These are phyloP conservation scores for Podila clonocystis DNA, from an alignment of 192 early-diverging fungal species.

Conservation along the genomic window DNA sequence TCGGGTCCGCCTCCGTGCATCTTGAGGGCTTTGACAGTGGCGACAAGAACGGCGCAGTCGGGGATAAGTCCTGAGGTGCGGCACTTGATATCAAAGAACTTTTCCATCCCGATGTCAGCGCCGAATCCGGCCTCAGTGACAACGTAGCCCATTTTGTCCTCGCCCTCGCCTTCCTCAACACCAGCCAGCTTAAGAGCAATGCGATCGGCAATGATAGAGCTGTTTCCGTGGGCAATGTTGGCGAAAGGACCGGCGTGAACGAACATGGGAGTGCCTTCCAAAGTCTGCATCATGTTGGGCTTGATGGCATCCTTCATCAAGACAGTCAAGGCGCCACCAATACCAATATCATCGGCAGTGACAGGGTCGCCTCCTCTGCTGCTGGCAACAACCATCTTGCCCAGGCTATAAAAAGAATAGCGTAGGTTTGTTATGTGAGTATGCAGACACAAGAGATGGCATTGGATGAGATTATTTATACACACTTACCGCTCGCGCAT, in stretches of 20 bases:
- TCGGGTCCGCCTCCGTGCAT: constrained; percentile 99
- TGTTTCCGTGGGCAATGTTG: constrained; percentile 99
- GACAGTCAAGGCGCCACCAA: constrained; percentile 94
- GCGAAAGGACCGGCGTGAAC: constrained; percentile 99
- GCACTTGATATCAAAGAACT: constrained; percentile 99
- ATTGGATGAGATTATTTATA: too few species aligned
- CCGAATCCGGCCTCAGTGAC: constrained; percentile 99
- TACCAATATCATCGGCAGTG: constrained; percentile 96
- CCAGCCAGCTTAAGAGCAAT: constrained; percentile 96
- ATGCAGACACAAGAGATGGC: too few species aligned
- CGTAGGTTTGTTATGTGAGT: background rate
- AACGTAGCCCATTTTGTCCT: constrained; percentile 81
- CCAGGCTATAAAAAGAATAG: constrained; percentile 56
- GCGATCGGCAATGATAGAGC: constrained; percentile 93
- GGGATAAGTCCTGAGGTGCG: constrained; percentile 88
- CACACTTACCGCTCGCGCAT: constrained; percentile 80
- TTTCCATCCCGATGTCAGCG: constrained; percentile 99
- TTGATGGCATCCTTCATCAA: constrained; percentile 99
- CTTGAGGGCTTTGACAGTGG: constrained; percentile 94
- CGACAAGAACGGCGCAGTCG: constrained; percentile 91
- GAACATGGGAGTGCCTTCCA: constrained; percentile 99
- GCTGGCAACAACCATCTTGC: constrained; percentile 94
- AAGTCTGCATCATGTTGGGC: constrained; percentile 98
- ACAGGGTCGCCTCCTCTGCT: constrained; percentile 84
- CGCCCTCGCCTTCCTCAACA: constrained; percentile 64